Evolutionary conservation across 306 rosid genomes (phyloP), one percentile per base, ranked within the genome.

Genomic region (Medicago lupulina): DNA sequence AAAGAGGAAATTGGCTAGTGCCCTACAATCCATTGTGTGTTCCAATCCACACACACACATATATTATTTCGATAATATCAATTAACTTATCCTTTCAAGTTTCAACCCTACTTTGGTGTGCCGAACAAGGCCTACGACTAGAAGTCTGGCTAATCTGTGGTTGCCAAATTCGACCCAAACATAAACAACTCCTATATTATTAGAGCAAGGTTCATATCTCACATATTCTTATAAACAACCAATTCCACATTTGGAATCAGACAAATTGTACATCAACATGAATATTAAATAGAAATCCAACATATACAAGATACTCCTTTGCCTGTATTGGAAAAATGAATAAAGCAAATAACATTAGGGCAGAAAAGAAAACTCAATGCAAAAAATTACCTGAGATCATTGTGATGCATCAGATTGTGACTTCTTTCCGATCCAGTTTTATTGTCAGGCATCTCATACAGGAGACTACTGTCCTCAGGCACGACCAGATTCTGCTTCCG

Each of bases 371-470:
- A 64, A 55, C 40, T 64, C 67, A 41, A 9, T 62, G 69, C 31
- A 36, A 12, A 36, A 23, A 62, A 81, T 83, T 87, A 94, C 98
- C 75, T 86, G 39, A 92, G 77, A 77, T 88, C 96, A 53, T 90
- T 79, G 70, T 81, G 88, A 55, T 94, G 98, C 78, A 84, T 89
- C 74, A 92, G 79, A 68, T 92, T 94, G 80, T 85, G 87, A 79
- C 89, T 92, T 80, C 97, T 92, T 87, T 85, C 75, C 47, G 86
- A 74, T 16, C 90, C 91, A 25, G 88, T 84, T 71, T 13, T 69
- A 77, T 87, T 83, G 82, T 86, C 90, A 19, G 77, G 83, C 25
- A 76, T 82, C 81, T 94, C 98, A 76, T 86, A 90, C 55, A 91
- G 85, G 51, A 90, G 88, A 80, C 77, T 84, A 60, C 84, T 80